Evolutionary conservation across 2,329 filamentous ascomycete species (phyloP), one percentile per base, ranked within the genome.

Genomic region (Ophiocordyceps camponoti-leonardi): DNA sequence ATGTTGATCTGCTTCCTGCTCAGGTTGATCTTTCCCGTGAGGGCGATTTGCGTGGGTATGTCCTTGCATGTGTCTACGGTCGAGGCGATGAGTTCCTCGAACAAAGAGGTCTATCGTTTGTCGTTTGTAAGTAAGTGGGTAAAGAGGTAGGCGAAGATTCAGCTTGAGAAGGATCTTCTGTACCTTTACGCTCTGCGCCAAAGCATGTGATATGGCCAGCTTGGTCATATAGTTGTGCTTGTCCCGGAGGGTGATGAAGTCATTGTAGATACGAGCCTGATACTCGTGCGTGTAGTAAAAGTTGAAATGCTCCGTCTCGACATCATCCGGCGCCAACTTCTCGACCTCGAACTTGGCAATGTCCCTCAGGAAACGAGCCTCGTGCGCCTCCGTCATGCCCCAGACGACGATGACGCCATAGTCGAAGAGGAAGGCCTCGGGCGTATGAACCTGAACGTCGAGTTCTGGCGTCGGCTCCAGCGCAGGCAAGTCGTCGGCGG

Each of bases 231-330:
- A 94, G 63, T 94, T 94, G 57, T 81, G 81, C 65, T 94, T 94
- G 56, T 96, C 90, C 43, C 88, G 75, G 49, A 98, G 66, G 2
- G 86, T 92, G 63, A 98, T 98, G 56, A 98, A 98, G 64, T 98
- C 92, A 64, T 98, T 98, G 73, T 98, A 98, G 62, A 98, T 98
- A 44, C 92, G 82, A 20, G 92, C 86, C 65, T 98, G 93, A 61
- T 98, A 98, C 60, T 96, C 90, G 56, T 84, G 77, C 3, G 92
- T 96, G 67, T 98, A 96, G 69, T 98, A 98, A 63, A 96, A 98
- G 62, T 98, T 98, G 72, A 98, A 98, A 57, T 90, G 86, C 63
- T 98, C 92, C 42, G 87, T 86, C 66, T 98, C 90, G 28, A 94
- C 81, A 54, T 94, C 86, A 57, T 94, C 88, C 12, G 82, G 77